A percentile compares a stretch with the other conserved stretches of the same genome.
Conservation (phyloP, 2,329 filamentous ascomycete species). For the Zasmidium angulare region DNA sequence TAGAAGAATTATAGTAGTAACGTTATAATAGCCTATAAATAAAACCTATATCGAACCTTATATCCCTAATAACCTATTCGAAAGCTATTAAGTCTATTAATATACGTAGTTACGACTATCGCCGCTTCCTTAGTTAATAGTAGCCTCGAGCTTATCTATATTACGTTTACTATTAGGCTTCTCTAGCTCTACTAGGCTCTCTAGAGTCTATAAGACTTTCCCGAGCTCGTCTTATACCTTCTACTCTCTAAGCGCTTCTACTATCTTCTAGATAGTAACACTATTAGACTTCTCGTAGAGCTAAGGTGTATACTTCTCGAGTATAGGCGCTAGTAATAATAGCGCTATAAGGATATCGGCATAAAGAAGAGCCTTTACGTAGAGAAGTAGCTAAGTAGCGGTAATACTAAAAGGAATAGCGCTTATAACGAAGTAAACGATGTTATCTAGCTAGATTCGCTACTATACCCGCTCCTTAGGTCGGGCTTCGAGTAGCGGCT, state of each 20-base stretch:
- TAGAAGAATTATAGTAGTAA: too few relatives aligned
- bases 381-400: neutral
- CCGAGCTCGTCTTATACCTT: neutral
- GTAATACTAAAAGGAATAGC: neutral
- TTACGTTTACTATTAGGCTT: neutral
- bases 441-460: neutral
- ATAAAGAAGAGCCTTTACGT: neutral
- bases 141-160: neutral
- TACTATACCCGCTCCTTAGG: neutral
- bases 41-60: too few relatives aligned
- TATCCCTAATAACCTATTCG: too few relatives aligned
- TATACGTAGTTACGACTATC: neutral
- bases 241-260: neutral
- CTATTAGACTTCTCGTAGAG: neutral
- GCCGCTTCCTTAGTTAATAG: neutral
- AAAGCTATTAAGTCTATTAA: neutral
- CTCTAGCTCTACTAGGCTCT: neutral
- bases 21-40: too few relatives aligned
- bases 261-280: neutral
- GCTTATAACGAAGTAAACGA: neutral
- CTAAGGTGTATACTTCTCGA: neutral
- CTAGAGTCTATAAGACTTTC: neutral
- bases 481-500: neutral
- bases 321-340: neutral
- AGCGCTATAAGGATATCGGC: neutral